Evolutionary conservation across 768 basidiomycete genomes (phyloP).

Genomic region (Mycena leptocephala): DNA sequence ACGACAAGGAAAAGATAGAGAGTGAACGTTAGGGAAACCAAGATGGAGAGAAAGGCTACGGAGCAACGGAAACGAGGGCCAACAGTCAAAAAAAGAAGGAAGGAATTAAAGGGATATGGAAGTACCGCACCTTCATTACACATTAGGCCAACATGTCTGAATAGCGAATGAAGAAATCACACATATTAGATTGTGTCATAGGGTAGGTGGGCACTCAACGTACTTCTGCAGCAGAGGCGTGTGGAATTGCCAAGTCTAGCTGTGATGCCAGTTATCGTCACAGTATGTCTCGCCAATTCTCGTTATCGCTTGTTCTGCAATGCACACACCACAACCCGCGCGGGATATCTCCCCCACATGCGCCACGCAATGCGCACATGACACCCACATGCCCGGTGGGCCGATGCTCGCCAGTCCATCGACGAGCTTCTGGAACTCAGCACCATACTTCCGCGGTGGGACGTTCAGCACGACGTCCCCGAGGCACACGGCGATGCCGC

Average conservation of each 20-base stretch:
- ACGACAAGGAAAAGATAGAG: too few species aligned
- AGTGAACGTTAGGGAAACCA: too few species aligned
- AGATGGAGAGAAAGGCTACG: too few species aligned
- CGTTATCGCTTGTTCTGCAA: background rate
- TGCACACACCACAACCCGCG: background rate
- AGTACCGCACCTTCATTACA: too few species aligned
- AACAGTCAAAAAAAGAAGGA: too few species aligned
- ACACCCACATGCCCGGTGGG: conserved; percentile 1
- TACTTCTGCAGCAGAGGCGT: too few species aligned
- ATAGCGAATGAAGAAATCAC: too few species aligned
- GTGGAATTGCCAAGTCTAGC: background rate
- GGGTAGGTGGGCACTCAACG: too few species aligned
- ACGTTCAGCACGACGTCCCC: background rate
- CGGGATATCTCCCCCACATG: conserved; percentile 1
- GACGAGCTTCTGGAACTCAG: background rate
- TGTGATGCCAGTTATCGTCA: background rate
- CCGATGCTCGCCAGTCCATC: background rate
- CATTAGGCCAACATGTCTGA: too few species aligned
- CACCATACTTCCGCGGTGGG: background rate
- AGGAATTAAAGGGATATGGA: too few species aligned
- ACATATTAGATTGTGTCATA: too few species aligned
- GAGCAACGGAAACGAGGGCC: too few species aligned
- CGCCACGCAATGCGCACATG: conserved; percentile 9
- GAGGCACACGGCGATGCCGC: conserved; percentile 8
- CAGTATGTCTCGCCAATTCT: background rate